These are phyloP conservation scores for Trichoderma gracile DNA, from an alignment of 2,329 filamentous ascomycete species.

Conservation along the genomic window DNA sequence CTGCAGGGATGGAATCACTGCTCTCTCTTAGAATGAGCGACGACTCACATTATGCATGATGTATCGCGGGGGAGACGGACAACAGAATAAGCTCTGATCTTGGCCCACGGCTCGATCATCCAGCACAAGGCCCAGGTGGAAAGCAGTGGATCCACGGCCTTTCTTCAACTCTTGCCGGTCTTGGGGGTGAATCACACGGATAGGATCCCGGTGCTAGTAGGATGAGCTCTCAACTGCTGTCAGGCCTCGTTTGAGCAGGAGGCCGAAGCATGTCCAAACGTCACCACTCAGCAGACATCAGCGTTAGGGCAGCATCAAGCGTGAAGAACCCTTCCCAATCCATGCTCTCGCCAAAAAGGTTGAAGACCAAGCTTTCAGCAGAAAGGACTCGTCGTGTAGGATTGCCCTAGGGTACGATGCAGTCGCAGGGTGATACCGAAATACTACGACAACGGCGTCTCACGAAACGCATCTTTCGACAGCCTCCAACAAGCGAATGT, in stretches of 20 bases:
- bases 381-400: not conserved
- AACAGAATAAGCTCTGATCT: constrained; percentile 20
- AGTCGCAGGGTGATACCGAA: not conserved
- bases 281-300: not conserved
- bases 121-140: not conserved
- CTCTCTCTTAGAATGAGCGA: not conserved
- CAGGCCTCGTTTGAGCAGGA: not conserved
- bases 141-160: not conserved
- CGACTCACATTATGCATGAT: not conserved
- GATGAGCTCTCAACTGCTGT: not conserved
- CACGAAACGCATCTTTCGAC: not conserved
- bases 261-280: not conserved
- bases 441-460: constrained; percentile 1
- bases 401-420: not conserved
- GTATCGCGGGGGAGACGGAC: not conserved
- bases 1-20: not conserved
- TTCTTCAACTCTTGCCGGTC: not conserved
- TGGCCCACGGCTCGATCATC: constrained; percentile 3
- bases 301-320: not conserved
- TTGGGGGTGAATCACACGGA: not conserved
- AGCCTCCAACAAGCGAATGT: not conserved
- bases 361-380: not conserved
- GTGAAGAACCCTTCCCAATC: not conserved
- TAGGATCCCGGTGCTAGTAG: not conserved
- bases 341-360: constrained; percentile 9